Evolutionary conservation across 306 rosid species (phyloP).

Genomic region (Quercus cerris): DNA sequence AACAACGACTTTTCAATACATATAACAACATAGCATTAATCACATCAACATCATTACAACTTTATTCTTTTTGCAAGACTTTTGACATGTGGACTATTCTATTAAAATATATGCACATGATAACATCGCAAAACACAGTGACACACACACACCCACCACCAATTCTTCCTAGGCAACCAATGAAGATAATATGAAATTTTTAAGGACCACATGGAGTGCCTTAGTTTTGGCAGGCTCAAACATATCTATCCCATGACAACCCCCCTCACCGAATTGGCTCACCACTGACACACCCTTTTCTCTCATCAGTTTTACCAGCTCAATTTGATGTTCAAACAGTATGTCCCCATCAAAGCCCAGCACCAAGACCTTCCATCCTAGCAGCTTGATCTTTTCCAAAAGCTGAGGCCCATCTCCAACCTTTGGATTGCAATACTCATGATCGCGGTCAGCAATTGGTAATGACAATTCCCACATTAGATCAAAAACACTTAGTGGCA

Average conservation of each 20-base stretch:
- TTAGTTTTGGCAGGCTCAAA: constrained; percentile 23
- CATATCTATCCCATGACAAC: constrained; percentile 36
- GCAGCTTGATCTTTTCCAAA: constrained; percentile 14
- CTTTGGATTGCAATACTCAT: constrained; percentile 50
- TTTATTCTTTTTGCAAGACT: no score
- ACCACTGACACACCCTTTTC: constrained; percentile 27
- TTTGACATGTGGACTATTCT: no score
- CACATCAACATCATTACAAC: no score
- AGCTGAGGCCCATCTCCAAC: not conserved
- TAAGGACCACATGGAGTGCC: constrained; percentile 7
- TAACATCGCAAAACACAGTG: no score
- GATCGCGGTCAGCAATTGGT: constrained; percentile 45
- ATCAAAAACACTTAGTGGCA: constrained; percentile 15
- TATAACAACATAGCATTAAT: no score
- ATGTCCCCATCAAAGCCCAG: constrained; percentile 49
- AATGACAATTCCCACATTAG: constrained; percentile 44
- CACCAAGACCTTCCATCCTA: constrained; percentile 39
- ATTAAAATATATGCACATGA: no score
- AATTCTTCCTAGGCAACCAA: not conserved
- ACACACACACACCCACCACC: not conserved
- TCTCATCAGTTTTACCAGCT: constrained; percentile 26
- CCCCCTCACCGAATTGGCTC: constrained; percentile 37
- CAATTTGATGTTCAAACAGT: constrained; percentile 44
- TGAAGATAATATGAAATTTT: constrained; percentile 14
- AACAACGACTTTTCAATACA: no score